Evolutionary conservation across 371 early-diverging fungal genomes (phyloP).

Genomic region (Mucor ambiguus): DNA sequence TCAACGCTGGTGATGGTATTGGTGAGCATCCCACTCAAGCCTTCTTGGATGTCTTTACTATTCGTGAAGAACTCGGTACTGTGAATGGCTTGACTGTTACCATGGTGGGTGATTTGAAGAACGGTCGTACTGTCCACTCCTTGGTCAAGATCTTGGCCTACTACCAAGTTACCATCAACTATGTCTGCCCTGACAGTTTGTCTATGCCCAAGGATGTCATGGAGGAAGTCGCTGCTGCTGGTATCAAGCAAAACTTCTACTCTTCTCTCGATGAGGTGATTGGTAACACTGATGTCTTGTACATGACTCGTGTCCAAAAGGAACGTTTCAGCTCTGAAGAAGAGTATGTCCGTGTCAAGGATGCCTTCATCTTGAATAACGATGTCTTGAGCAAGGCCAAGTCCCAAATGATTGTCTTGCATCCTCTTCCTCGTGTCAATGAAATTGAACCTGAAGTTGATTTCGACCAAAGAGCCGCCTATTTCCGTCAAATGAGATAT

Average conservation of each 20-base stretch:
- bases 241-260: slow-evolving; percentile 74
- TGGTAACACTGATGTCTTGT: slow-evolving; percentile 90
- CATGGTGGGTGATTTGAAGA: slow-evolving; percentile 95
- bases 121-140: slow-evolving; percentile 97
- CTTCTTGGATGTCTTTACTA: slow-evolving; percentile 94
- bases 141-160: slow-evolving; percentile 89
- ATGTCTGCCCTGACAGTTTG: slow-evolving; percentile 84
- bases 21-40: slow-evolving; percentile 99
- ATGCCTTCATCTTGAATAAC: slow-evolving; percentile 86
- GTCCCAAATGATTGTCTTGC: slow-evolving; percentile 96
- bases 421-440: slow-evolving; percentile 94
- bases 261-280: slow-evolving; percentile 78
- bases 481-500: slow-evolving; percentile 97
- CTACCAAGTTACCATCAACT: slow-evolving; percentile 92
- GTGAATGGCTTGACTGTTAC: slow-evolving; percentile 95
- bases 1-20: slow-evolving; percentile 97
- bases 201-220: slow-evolving; percentile 89
- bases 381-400: slow-evolving; percentile 84
- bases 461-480: slow-evolving; percentile 95
- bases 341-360: slow-evolving; percentile 83
- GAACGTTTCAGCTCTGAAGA: slow-evolving; percentile 83
- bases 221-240: slow-evolving; percentile 68
- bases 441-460: slow-evolving; percentile 98
- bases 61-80: slow-evolving; percentile 93
- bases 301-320: slow-evolving; percentile 96